Percentiles rank a stretch among this genome's conserved stretches.
Evolutionary conservation across 306 rosid genomes (phyloP).

Genomic region (Elaeagnus macrophylla): DNA sequence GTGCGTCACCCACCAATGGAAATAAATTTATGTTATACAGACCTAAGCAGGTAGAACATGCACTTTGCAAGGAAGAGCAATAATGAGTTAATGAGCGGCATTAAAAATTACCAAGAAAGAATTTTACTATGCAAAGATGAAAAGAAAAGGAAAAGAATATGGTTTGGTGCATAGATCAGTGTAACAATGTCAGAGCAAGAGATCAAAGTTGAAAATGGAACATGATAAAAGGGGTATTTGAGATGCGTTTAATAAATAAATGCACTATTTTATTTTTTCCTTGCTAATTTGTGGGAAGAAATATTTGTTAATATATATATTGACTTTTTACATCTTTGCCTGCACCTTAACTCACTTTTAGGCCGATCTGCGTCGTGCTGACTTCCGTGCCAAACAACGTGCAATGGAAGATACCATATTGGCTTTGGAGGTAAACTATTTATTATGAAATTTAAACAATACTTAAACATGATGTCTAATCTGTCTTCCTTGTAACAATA

Average conservation of each 20-base stretch:
- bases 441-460: constrained; percentile 5
- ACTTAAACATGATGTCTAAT: neutral
- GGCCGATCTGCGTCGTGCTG: constrained; percentile 94
- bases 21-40: neutral
- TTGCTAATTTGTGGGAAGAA: constrained; percentile 5
- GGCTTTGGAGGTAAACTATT: constrained; percentile 74
- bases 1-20: neutral
- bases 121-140: neutral
- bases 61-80: neutral
- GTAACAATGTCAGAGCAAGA: neutral
- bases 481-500: neutral
- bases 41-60: neutral
- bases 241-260: neutral
- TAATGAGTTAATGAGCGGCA: neutral
- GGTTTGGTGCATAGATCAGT: neutral
- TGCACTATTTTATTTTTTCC: neutral
- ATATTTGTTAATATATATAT: constrained; percentile 1
- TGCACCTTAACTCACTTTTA: constrained; percentile 25
- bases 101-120: neutral
- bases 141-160: neutral
- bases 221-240: neutral
- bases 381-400: constrained; percentile 81
- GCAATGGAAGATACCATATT: constrained; percentile 91
- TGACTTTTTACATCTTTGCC: constrained; percentile 10
- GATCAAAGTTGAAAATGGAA: neutral